Evolutionary conservation across 1,139 yeast species (phyloP).

Genomic region (Pichia cactophila): DNA sequence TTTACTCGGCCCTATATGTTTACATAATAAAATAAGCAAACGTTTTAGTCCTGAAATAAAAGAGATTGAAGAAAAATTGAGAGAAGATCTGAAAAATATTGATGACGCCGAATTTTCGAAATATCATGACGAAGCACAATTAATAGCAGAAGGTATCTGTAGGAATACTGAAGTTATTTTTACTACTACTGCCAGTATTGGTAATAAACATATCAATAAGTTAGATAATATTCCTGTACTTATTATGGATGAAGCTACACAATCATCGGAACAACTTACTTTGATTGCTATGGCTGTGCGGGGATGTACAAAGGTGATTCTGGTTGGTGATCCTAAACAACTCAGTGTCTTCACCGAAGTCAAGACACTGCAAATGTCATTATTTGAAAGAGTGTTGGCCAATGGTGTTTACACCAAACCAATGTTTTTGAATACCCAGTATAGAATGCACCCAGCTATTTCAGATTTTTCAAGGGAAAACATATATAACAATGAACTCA

Average conservation of each 20-base stretch:
- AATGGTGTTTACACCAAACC: conserved; percentile 42
- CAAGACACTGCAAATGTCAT: conserved; percentile 31
- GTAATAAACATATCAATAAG: conserved; percentile 52
- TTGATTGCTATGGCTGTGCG: conserved; percentile 62
- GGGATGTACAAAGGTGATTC: conserved; percentile 56
- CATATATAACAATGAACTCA: conserved; percentile 46
- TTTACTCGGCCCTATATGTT: conserved; percentile 49
- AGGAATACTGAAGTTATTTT: conserved; percentile 62
- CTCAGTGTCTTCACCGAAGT: conserved; percentile 56
- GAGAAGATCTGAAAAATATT: conserved; percentile 3
- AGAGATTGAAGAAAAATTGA: conserved; percentile 36
- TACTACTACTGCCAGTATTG: conserved; percentile 65
- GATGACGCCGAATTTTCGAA: conserved; percentile 34
- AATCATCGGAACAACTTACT: conserved; percentile 62
- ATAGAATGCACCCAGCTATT: conserved; percentile 63
- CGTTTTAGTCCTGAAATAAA: conserved; percentile 40
- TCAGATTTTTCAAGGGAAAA: conserved; percentile 50
- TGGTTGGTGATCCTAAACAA: conserved; percentile 66
- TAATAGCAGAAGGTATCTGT: conserved; percentile 40
- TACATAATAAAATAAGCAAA: conserved; percentile 51
- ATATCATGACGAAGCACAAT: conserved; percentile 35
- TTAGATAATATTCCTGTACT: conserved; percentile 55
- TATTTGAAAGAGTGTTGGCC: conserved; percentile 22
- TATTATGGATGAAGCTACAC: conserved; percentile 62
- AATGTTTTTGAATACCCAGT: conserved; percentile 63